phyloP scores from a whole-genome alignment of 2,329 filamentous ascomycete species.

The Trichoderma sp. region DNA sequence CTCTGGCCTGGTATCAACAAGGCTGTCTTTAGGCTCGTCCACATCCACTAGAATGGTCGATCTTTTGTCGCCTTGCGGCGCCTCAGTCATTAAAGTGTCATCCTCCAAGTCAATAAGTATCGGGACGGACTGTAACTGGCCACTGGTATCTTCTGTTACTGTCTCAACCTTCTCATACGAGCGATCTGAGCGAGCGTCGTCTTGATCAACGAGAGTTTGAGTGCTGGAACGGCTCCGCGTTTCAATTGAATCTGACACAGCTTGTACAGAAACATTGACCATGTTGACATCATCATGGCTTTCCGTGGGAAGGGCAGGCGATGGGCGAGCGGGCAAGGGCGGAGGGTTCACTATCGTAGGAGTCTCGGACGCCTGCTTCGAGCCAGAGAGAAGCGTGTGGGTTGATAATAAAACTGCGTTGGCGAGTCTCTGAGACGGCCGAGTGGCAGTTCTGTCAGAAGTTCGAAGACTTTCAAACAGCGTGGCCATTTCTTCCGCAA shows the following conservation, averaged over 20 bases:
- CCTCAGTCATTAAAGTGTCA: conserved; percentile 35
- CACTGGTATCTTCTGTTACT: conserved; percentile 25
- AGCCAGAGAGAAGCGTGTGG: conserved; percentile 42
- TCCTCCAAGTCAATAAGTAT: conserved; percentile 9
- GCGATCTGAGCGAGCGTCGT: conserved; percentile 44
- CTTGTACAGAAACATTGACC: conserved; percentile 41
- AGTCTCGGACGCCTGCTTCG: conserved; percentile 37
- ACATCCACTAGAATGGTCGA: not conserved
- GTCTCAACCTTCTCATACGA: conserved; percentile 43
- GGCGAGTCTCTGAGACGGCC: conserved; percentile 76
- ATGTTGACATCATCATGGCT: conserved; percentile 42
- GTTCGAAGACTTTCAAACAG: conserved; percentile 74
- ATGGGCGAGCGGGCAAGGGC: conserved; percentile 55
- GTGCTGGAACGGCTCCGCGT: conserved; percentile 55
- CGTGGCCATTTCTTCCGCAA: conserved; percentile 71
- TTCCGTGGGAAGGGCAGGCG: conserved; percentile 43
- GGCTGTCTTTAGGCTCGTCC: not conserved
- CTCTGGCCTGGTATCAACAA: conserved; percentile 6
- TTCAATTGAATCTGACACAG: conserved; percentile 41
- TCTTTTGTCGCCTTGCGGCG: conserved; percentile 5
- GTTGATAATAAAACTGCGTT: conserved; percentile 73
- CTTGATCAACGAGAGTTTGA: conserved; percentile 54
- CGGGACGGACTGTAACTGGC: conserved; percentile 31
- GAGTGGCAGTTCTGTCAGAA: conserved; percentile 64
- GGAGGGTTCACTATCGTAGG: conserved; percentile 44